A percentile compares a stretch with the other conserved stretches of the same genome.
phyloP scores from a whole-genome alignment of 2,329 filamentous ascomycete genomes.

The Monilinia polystroma region DNA sequence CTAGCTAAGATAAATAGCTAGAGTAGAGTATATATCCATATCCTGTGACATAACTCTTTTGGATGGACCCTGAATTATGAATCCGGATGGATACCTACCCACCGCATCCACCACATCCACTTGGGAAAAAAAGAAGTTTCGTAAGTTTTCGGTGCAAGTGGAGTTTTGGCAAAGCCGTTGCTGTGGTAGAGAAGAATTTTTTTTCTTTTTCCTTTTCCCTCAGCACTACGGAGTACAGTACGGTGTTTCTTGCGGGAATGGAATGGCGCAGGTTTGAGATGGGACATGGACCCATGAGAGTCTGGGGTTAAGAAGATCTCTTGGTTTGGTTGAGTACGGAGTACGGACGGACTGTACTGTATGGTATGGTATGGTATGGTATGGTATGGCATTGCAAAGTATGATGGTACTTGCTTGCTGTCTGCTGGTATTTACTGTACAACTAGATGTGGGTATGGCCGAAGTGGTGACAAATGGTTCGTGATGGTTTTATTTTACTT shows the following conservation, averaged over 20 bases:
- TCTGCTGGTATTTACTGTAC: too few species aligned
- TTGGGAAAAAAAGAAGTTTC: slow-evolving; percentile 9
- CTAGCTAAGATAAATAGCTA: too few species aligned
- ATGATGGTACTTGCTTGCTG: too few species aligned
- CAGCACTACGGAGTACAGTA: too few species aligned
- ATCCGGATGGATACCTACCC: too few species aligned
- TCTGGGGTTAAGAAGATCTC: slow-evolving; percentile 18
- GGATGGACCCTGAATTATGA: slow-evolving; percentile 8
- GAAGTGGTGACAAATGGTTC: slow-evolving; percentile 17
- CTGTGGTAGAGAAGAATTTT: slow-evolving; percentile 20
- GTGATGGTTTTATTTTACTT: not conserved
- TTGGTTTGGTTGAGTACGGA: not conserved
- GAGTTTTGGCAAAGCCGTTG: slow-evolving; percentile 2
- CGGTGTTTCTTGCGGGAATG: not conserved
- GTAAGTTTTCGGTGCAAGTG: slow-evolving; percentile 1
- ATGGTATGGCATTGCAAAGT: too few species aligned
- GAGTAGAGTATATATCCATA: too few species aligned
- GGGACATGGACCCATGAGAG: not conserved
- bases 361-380: too few species aligned
- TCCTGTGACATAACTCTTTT: too few species aligned
- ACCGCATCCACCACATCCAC: not conserved
- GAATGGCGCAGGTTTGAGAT: too few species aligned
- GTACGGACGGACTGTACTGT: too few species aligned
- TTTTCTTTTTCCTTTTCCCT: not conserved
- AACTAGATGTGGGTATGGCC: slow-evolving; percentile 6